Conservation (phyloP, 164 flowering plant species). For the Euptelea pleiosperma region DNA sequence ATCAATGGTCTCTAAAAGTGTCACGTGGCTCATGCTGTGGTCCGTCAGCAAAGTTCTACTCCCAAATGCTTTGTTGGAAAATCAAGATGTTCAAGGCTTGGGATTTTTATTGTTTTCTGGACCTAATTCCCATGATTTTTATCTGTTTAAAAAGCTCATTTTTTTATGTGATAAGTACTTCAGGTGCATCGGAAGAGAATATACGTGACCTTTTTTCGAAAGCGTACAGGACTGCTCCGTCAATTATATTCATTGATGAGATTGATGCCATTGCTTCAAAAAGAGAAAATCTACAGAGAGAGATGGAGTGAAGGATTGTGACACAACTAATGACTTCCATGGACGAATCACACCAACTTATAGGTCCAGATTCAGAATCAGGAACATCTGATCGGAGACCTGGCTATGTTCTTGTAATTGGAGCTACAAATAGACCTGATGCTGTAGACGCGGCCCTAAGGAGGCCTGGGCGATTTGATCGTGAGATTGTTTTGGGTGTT, state of each 20-base stretch:
- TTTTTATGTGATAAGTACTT: constrained; percentile 4
- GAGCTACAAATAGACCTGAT: constrained; percentile 97
- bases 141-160: not conserved
- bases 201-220: constrained; percentile 80
- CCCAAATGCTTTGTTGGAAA: too few species aligned
- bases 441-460: constrained; percentile 85
- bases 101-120: not conserved
- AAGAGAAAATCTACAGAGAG: constrained; percentile 82
- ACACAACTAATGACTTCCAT: constrained; percentile 92
- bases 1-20: too few species aligned
- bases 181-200: constrained; percentile 94
- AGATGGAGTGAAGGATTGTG: constrained; percentile 87
- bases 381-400: constrained; percentile 36
- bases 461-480: constrained; percentile 91
- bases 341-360: constrained; percentile 62
- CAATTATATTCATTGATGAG: constrained; percentile 93
- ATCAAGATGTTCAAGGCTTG: too few species aligned
- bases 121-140: too few species aligned
- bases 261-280: constrained; percentile 95
- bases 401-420: constrained; percentile 85
- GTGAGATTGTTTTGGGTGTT: constrained; percentile 68
- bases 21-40: too few species aligned
- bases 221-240: constrained; percentile 92
- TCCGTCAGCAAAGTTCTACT: too few species aligned
- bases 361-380: constrained; percentile 31